These are phyloP conservation scores for Penicillium samsonianum DNA, from an alignment of 495 filamentous ascomycete genomes.

Conservation along the genomic window DNA sequence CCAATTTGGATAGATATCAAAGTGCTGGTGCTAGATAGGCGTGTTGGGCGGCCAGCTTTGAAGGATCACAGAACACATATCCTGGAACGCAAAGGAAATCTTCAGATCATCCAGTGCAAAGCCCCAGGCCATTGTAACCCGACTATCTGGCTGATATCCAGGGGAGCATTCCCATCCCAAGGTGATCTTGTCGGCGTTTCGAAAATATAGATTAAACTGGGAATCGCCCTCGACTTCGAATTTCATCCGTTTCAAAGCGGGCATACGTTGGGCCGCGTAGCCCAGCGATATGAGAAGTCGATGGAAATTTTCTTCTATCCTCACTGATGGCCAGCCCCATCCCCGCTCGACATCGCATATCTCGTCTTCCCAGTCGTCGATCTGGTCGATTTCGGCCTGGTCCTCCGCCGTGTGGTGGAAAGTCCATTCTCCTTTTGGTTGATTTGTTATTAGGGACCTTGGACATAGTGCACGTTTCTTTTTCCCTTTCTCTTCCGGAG, in stretches of 20 bases:
- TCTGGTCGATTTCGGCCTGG: constrained; percentile 1
- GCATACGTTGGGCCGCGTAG: constrained; percentile 4
- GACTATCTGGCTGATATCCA: background rate
- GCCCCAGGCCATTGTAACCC: background rate
- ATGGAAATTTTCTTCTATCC: background rate
- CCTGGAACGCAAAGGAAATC: background rate
- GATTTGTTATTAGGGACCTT: background rate
- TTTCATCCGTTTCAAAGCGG: constrained; percentile 2
- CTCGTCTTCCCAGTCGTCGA: background rate
- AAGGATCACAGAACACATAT: background rate
- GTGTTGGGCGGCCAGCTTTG: background rate
- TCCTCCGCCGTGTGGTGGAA: constrained; percentile 1
- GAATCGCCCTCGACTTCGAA: background rate
- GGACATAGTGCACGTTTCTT: background rate
- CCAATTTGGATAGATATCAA: no score
- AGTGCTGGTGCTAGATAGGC: background rate
- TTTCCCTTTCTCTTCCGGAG: background rate
- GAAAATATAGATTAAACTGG: background rate
- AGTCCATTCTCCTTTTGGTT: constrained; percentile 1
- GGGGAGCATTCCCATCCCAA: background rate
- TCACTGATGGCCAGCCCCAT: background rate
- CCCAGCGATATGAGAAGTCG: constrained; percentile 3
- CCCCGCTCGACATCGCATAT: constrained; percentile 1
- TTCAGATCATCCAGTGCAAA: background rate
- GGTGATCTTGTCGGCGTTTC: background rate